Conservation (phyloP, 176 grass and related monocot species). For the Eragrostis nindensis region DNA sequence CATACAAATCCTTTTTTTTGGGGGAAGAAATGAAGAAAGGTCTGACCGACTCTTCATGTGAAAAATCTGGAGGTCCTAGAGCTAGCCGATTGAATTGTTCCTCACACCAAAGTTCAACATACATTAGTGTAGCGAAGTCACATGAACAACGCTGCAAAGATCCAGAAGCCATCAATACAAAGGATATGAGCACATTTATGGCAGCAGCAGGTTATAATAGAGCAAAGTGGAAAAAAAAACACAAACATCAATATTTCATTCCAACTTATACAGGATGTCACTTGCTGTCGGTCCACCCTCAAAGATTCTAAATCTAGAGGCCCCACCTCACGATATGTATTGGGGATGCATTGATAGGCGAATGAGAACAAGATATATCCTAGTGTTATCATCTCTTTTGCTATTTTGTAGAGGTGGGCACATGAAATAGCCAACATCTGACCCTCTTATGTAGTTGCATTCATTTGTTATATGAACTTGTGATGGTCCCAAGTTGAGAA, state of each 20-base stretch:
- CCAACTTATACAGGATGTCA: not conserved
- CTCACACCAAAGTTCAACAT: constrained; percentile 94
- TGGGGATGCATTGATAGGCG: no score
- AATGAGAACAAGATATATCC: no score
- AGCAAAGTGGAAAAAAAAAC: not conserved
- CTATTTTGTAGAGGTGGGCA: no score
- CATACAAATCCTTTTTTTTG: constrained; percentile 16
- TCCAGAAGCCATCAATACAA: constrained; percentile 39
- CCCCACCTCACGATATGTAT: no score
- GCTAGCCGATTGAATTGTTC: constrained; percentile 80
- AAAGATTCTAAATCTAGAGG: not conserved
- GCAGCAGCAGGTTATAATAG: not conserved
- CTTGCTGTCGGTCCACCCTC: no score
- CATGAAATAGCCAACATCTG: no score
- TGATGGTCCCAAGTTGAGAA: no score
- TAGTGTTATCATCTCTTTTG: no score
- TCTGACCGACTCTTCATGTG: constrained; percentile 76
- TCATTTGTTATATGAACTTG: no score
- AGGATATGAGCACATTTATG: not conserved
- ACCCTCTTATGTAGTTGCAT: no score
- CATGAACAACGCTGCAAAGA: constrained; percentile 73
- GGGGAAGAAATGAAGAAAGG: constrained; percentile 24
- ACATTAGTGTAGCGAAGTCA: constrained; percentile 79
- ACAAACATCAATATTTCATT: not conserved
- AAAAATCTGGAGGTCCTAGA: constrained; percentile 85